Percentiles rank a stretch among this genome's conserved stretches.
phyloP scores from a whole-genome alignment of 257 asterid genomes.

The Forsythia viridissima region DNA sequence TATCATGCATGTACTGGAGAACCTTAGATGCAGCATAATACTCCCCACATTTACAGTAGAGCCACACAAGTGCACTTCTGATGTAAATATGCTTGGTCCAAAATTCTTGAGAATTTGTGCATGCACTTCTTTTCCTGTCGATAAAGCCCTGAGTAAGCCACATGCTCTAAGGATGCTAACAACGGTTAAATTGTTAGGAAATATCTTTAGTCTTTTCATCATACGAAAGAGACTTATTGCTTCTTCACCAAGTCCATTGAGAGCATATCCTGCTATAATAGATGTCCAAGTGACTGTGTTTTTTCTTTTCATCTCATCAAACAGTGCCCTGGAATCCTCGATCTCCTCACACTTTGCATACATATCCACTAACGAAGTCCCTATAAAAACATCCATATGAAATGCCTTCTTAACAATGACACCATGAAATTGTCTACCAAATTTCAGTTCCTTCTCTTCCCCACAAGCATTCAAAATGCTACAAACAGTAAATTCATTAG shows the following conservation, averaged over 20 bases:
- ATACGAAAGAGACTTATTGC: slow-evolving; percentile 57
- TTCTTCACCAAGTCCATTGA: slow-evolving; percentile 69
- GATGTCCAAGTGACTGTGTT: slow-evolving; percentile 79
- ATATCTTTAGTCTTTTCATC: slow-evolving; percentile 62
- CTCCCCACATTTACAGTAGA: slow-evolving; percentile 76
- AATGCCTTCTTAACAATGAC: slow-evolving; percentile 59
- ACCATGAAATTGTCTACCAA: slow-evolving; percentile 74
- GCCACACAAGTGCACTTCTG: slow-evolving; percentile 84
- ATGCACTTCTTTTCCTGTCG: slow-evolving; percentile 76
- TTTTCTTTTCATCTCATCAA: slow-evolving; percentile 67
- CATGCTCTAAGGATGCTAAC: slow-evolving; percentile 79
- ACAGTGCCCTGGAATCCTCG: slow-evolving; percentile 51
- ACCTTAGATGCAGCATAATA: slow-evolving; percentile 65
- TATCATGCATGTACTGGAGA: slow-evolving; percentile 61
- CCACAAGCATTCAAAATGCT: slow-evolving; percentile 80
- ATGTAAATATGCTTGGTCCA: slow-evolving; percentile 48
- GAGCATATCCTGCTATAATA: slow-evolving; percentile 81
- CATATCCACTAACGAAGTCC: slow-evolving; percentile 78
- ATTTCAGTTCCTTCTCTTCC: slow-evolving; percentile 61
- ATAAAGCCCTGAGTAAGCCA: slow-evolving; percentile 59
- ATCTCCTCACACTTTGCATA: slow-evolving; percentile 75
- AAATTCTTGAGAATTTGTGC: slow-evolving; percentile 68
- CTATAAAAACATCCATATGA: slow-evolving; percentile 56
- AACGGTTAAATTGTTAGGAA: slow-evolving; percentile 61
- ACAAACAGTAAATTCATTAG: slow-evolving; percentile 76